Evolutionary conservation across 1,284 basidiomycete genomes (phyloP).

Genomic region (Microbotryum violaceum): DNA sequence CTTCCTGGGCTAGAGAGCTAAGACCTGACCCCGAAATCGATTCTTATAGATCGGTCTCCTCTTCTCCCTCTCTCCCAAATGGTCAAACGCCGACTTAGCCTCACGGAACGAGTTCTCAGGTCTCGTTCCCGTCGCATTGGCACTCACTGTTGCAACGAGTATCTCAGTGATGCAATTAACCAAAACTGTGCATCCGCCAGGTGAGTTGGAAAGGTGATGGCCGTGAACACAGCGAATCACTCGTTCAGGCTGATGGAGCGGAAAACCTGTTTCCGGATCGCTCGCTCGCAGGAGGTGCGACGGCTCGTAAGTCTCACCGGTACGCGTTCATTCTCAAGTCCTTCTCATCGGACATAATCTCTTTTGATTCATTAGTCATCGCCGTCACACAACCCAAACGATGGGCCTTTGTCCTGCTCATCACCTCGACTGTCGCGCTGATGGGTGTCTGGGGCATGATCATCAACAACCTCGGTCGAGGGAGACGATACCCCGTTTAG

Average conservation of each 20-base stretch:
- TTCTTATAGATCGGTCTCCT: slow-evolving; percentile 12
- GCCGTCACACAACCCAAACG: slow-evolving; percentile 12
- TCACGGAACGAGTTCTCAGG: not conserved
- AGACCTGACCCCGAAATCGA: not conserved
- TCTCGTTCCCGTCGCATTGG: slow-evolving; percentile 13
- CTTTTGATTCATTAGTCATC: slow-evolving; percentile 9
- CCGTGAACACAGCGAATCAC: too few relatives aligned
- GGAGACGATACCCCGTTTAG: slow-evolving; percentile 17
- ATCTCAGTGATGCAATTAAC: slow-evolving; percentile 23
- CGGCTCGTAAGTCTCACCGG: slow-evolving; percentile 11
- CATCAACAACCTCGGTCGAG: slow-evolving; percentile 21
- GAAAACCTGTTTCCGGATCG: too few relatives aligned
- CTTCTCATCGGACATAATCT: not conserved
- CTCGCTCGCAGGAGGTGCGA: slow-evolving; percentile 12
- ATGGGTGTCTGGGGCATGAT: slow-evolving; percentile 22
- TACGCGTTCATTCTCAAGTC: not conserved
- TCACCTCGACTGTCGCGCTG: slow-evolving; percentile 12
- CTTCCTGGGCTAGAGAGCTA: not conserved
- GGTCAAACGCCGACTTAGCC: slow-evolving; percentile 2
- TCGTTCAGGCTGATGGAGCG: too few relatives aligned
- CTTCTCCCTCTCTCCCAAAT: slow-evolving; percentile 12
- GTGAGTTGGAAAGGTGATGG: not conserved
- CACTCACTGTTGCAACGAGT: slow-evolving; percentile 10
- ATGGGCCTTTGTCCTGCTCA: slow-evolving; percentile 22
- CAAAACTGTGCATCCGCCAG: slow-evolving; percentile 26